These are phyloP conservation scores for Trametes gibbosa DNA, from an alignment of 768 basidiomycete genomes.

Conservation along the genomic window DNA sequence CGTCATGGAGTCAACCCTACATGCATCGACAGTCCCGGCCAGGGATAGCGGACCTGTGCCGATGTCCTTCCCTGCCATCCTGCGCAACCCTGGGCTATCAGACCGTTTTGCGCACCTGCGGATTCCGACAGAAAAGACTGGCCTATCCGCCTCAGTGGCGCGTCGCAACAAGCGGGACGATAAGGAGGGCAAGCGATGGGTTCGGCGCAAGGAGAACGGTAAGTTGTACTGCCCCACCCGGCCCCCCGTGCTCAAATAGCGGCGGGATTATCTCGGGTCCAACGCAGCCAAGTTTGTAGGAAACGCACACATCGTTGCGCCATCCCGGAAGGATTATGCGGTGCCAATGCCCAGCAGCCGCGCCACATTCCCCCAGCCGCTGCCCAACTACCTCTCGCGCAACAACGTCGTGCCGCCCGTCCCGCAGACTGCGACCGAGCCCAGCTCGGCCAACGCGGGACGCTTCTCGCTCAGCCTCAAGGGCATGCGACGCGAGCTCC, in stretches of 20 bases:
- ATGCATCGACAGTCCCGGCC: not conserved
- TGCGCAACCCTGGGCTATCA: constrained; percentile 55
- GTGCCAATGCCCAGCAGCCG: constrained; percentile 41
- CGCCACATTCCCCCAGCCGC: constrained; percentile 73
- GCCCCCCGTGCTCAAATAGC: not conserved
- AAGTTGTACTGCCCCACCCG: constrained; percentile 18
- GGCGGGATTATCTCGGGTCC: not conserved
- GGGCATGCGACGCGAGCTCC: constrained; percentile 68
- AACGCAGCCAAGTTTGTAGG: constrained; percentile 62
- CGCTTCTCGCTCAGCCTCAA: constrained; percentile 74
- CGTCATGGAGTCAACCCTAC: not conserved
- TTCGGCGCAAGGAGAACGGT: constrained; percentile 78
- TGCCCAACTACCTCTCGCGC: constrained; percentile 69
- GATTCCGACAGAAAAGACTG: constrained; percentile 22
- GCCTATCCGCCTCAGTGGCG: constrained; percentile 15
- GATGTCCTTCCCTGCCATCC: constrained; percentile 70
- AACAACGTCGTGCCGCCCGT: constrained; percentile 50
- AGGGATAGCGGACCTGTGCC: constrained; percentile 38
- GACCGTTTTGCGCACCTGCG: constrained; percentile 53
- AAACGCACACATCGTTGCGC: constrained; percentile 70
- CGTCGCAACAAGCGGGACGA: constrained; percentile 53
- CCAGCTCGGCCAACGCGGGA: constrained; percentile 63
- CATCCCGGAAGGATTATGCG: constrained; percentile 54
- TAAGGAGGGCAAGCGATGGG: constrained; percentile 77
- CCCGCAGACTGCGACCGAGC: constrained; percentile 40